Evolutionary conservation across 2,329 filamentous ascomycete species (phyloP).

Genomic region (Trichoderma harzianum): DNA sequence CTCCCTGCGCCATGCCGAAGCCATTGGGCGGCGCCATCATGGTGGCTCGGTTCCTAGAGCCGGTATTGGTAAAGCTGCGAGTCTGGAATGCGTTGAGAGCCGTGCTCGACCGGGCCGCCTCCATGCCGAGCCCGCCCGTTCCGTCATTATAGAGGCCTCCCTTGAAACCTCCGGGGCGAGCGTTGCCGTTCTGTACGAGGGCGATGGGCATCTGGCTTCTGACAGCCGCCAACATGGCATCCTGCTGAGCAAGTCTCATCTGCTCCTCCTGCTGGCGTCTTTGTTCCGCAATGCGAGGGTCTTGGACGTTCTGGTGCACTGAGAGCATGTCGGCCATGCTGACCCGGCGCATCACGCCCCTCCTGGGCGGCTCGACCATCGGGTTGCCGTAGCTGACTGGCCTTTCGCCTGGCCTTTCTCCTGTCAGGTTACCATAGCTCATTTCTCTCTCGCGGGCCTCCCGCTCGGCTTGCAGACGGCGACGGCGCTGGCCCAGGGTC

Average conservation of each 20-base stretch:
- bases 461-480: slow-evolving; percentile 66
- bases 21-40: slow-evolving; percentile 21
- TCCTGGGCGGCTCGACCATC: slow-evolving; percentile 20
- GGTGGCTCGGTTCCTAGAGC: slow-evolving; percentile 30
- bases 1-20: slow-evolving; percentile 23
- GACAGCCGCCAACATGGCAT: slow-evolving; percentile 48
- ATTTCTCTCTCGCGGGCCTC: slow-evolving; percentile 61
- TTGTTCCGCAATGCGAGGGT: slow-evolving; percentile 39
- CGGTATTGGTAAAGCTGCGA: slow-evolving; percentile 24
- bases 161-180: slow-evolving; percentile 45
- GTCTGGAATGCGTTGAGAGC: slow-evolving; percentile 23
- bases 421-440: slow-evolving; percentile 33
- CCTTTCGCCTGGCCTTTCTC: slow-evolving; percentile 49
- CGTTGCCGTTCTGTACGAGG: slow-evolving; percentile 31
- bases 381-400: slow-evolving; percentile 44
- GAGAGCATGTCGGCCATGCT: slow-evolving; percentile 60
- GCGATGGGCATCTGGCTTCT: slow-evolving; percentile 48
- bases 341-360: slow-evolving; percentile 34
- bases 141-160: slow-evolving; percentile 56
- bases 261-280: slow-evolving; percentile 41
- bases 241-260: slow-evolving; percentile 38
- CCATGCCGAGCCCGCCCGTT: slow-evolving; percentile 35
- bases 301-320: slow-evolving; percentile 40
- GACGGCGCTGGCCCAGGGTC: slow-evolving; percentile 73
- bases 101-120: slow-evolving; percentile 28